phyloP scores from a whole-genome alignment of 129 eudicot genomes.

The Centaurea solstitialis region DNA sequence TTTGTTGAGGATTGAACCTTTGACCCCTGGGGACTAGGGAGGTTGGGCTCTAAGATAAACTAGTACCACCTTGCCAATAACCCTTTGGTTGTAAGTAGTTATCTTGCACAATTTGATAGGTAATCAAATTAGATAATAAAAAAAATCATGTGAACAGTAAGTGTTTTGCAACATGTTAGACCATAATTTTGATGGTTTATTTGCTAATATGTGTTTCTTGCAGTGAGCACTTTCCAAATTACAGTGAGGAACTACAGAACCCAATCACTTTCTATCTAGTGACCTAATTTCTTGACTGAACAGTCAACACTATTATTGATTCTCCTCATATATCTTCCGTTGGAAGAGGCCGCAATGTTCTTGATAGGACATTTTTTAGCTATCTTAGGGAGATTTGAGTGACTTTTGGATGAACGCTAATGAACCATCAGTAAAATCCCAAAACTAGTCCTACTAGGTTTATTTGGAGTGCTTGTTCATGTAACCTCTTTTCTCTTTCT shows the following conservation, averaged over 20 bases:
- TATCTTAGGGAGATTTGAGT: background rate
- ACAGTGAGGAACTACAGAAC: background rate
- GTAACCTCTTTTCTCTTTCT: background rate
- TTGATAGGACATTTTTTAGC: background rate
- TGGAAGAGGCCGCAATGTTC: background rate
- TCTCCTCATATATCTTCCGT: background rate
- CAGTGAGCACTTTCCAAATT: background rate
- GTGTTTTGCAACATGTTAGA: background rate
- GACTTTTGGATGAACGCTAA: background rate
- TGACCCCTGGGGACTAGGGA: background rate
- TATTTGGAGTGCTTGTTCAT: background rate
- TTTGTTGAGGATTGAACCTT: background rate
- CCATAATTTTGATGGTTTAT: background rate
- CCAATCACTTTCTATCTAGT: background rate
- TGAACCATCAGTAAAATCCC: background rate
- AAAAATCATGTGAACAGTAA: background rate
- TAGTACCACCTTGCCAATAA: background rate
- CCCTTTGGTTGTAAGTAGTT: background rate
- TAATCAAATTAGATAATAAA: background rate
- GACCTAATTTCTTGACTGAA: background rate
- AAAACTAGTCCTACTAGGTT: background rate
- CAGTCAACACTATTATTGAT: too few species aligned
- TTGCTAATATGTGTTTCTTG: background rate
- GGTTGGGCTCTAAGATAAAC: background rate
- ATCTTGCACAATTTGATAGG: background rate